These are phyloP conservation scores for Triticum monococcum DNA, from an alignment of 176 grass and related monocot species.

Conservation along the genomic window DNA sequence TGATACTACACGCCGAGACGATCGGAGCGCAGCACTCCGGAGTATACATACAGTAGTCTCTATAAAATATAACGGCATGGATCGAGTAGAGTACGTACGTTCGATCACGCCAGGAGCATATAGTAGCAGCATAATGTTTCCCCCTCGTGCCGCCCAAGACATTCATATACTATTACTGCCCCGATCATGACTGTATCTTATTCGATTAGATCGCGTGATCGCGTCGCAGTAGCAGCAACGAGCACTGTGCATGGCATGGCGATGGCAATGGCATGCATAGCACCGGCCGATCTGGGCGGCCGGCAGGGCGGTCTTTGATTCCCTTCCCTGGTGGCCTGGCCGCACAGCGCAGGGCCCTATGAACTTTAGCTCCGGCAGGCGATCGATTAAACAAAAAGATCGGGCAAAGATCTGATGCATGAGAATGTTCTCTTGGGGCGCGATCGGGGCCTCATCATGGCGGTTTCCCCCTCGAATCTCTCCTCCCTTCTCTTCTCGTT, in stretches of 20 bases:
- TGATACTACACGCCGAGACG: constrained; percentile 10
- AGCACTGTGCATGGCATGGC: not conserved
- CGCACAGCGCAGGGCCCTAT: not conserved
- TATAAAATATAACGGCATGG: not conserved
- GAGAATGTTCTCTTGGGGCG: constrained; percentile 54
- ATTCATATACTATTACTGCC: not conserved
- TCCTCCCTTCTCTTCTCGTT: not conserved
- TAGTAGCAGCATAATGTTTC: constrained; percentile 9
- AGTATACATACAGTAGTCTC: too few species aligned
- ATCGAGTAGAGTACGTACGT: not conserved
- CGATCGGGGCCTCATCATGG: constrained; percentile 16
- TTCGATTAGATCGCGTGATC: not conserved
- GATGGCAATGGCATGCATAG: not conserved
- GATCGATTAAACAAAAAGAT: constrained; percentile 61
- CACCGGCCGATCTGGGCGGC: not conserved
- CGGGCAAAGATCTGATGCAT: constrained; percentile 49
- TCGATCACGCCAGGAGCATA: constrained; percentile 35
- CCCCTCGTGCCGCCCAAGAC: constrained; percentile 36
- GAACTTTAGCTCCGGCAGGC: not conserved
- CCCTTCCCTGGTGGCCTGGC: constrained; percentile 21
- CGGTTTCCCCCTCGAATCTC: constrained; percentile 45
- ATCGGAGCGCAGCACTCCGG: not conserved
- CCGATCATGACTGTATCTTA: not conserved
- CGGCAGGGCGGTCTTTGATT: constrained; percentile 37
- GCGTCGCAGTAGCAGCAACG: not conserved